A percentile compares a stretch with the other conserved stretches of the same genome.
These are phyloP conservation scores for Anthracocystis panici-leucophaei DNA, from an alignment of 1,284 basidiomycete genomes.

Conservation along the genomic window DNA sequence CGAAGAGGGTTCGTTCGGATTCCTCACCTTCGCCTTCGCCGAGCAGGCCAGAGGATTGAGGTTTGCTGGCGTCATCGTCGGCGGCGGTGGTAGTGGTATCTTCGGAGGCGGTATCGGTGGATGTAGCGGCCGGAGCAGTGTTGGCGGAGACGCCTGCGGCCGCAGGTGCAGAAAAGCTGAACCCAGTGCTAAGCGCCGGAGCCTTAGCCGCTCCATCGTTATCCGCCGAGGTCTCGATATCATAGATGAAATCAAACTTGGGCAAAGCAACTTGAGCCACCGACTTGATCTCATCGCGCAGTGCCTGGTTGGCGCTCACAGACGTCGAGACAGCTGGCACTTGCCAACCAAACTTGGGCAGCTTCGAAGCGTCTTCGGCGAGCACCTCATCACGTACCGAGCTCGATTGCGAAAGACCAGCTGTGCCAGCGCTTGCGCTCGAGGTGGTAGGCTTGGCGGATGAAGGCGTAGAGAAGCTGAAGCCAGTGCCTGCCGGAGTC, in stretches of 20 bases:
- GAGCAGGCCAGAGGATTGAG: slow-evolving; percentile 35
- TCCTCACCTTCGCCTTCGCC: slow-evolving; percentile 65
- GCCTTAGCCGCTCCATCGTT: not conserved
- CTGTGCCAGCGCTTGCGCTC: not conserved
- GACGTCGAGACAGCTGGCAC: slow-evolving; percentile 5
- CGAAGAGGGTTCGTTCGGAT: slow-evolving; percentile 49
- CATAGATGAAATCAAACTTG: slow-evolving; percentile 41
- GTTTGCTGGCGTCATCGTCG: slow-evolving; percentile 23
- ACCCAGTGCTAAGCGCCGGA: slow-evolving; percentile 11
- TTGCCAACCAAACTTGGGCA: slow-evolving; percentile 40
- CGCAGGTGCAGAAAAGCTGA: slow-evolving; percentile 23
- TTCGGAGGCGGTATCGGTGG: not conserved
- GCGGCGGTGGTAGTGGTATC: slow-evolving; percentile 8
- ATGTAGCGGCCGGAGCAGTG: not conserved
- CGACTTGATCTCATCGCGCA: slow-evolving; percentile 42
- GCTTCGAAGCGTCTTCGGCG: slow-evolving; percentile 22
- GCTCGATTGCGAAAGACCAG: not conserved
- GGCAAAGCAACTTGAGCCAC: slow-evolving; percentile 37
- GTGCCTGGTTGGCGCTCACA: slow-evolving; percentile 13
- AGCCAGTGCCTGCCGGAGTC: slow-evolving; percentile 12
- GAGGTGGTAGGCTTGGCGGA: not conserved
- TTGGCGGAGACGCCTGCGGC: not conserved
- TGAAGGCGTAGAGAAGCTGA: slow-evolving; percentile 31
- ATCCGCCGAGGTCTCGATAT: slow-evolving; percentile 21
- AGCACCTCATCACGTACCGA: slow-evolving; percentile 24